Evolutionary conservation across 1,284 basidiomycete species (phyloP), one percentile per base, ranked within the genome.

Genomic region (Vanrija sp.): DNA sequence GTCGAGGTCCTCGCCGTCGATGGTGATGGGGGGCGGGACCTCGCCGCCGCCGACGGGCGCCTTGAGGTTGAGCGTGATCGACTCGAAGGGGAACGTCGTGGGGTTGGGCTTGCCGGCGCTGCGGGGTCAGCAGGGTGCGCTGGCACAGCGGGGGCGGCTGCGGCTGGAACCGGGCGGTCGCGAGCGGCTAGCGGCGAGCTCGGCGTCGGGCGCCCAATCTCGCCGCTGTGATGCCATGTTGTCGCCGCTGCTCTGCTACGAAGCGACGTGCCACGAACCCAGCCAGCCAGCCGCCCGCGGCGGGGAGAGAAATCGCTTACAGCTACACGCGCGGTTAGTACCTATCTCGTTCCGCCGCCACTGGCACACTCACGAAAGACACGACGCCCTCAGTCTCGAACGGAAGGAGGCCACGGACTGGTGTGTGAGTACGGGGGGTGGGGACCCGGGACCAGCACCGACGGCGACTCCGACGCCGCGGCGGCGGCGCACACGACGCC

Each of bases 61-160:
- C 66, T 80, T 80, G 60, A 82, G 68, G 57, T 76, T 77, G 55
- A 82, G 68, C 28, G 81, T 83, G 62, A 96, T 76, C 1, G 85
- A 84, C 7, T 85, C 85, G 73, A 98, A 88, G 1, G 94, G 94
- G 78, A 97, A 98, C 16, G 90, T 89, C 5, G 81, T 78, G n/a
- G 87, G 83, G 71, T 95, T 95, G 25, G 95, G 95, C 76, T 80
- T 80, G 38, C 82, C 82, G 10, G 81, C 81, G 21, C 71, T 72
- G 51, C 14, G 34, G n/a, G 25, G 48, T 46, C 19, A 53, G 46
- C 16, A 15, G 43, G 38, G 15, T n/a, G n/a, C n/a, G 14, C 15
- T 43, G 43, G 10, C 26, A 43, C 21, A 23, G 25, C 18, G 28
- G 18, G 23, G 34, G 19, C n/a, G 79, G 69, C 59, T 56, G n/a